Evolutionary conservation across 2,329 filamentous ascomycete genomes (phyloP).

Genomic region (Diaporthe australafricana): DNA sequence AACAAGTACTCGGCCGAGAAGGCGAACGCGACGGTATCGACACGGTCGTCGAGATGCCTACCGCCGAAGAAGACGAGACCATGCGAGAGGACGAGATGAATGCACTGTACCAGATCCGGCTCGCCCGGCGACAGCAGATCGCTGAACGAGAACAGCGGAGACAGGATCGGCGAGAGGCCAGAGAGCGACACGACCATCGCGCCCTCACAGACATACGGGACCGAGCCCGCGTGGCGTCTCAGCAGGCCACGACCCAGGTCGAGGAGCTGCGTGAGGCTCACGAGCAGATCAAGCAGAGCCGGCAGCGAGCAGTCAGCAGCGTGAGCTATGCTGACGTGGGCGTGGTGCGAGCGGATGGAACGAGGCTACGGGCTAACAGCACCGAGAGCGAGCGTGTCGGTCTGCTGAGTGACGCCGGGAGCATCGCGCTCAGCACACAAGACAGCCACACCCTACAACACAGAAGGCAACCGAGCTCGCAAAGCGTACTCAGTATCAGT

Average conservation of each 20-base stretch:
- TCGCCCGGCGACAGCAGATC: conserved; percentile 79
- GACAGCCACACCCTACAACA: conserved; percentile 46
- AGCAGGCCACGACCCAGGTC: conserved; percentile 64
- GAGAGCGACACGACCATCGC: conserved; percentile 75
- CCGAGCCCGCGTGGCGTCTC: conserved; percentile 60
- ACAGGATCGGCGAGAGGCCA: conserved; percentile 76
- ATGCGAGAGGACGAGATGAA: conserved; percentile 93
- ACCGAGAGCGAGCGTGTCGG: conserved; percentile 79
- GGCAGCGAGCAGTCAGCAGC: conserved; percentile 77
- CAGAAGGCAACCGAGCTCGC: conserved; percentile 60
- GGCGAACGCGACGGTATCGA: conserved; percentile 94
- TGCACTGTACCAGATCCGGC: conserved; percentile 87
- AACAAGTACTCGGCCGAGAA: conserved; percentile 87
- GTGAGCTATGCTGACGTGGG: conserved; percentile 83
- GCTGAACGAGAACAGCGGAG: conserved; percentile 83
- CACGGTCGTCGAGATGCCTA: conserved; percentile 86
- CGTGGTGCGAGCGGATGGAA: conserved; percentile 81
- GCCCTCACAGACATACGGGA: conserved; percentile 76
- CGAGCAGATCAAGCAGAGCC: conserved; percentile 66
- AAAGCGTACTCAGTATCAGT: conserved; percentile 67
- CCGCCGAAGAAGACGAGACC: conserved; percentile 80
- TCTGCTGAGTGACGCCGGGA: conserved; percentile 77
- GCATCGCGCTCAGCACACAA: conserved; percentile 57
- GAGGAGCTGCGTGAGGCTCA: conserved; percentile 69
- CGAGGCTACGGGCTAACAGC: conserved; percentile 78